These are phyloP conservation scores for Yamagishiella unicocca DNA, from an alignment of 139 green algal species.

Conservation along the genomic window DNA sequence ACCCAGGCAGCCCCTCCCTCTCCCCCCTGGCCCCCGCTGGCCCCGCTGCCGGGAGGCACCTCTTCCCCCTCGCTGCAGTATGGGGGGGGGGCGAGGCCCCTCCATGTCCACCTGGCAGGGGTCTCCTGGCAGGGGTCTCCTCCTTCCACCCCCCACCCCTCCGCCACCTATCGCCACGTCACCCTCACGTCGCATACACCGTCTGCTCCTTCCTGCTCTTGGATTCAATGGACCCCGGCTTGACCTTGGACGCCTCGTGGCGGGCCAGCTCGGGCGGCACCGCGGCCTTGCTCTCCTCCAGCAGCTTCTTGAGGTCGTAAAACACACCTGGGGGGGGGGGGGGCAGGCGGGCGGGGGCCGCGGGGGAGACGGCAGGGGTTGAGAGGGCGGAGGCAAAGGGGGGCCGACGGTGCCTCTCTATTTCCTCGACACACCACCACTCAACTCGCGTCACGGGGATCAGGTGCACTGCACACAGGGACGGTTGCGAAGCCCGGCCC, in stretches of 20 bases:
- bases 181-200: constrained; percentile 24
- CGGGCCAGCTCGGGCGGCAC: constrained; percentile 81
- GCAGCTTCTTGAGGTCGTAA: constrained; percentile 94
- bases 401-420: too few relatives aligned
- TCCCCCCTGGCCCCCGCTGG: neutral
- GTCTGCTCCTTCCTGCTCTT: constrained; percentile 57
- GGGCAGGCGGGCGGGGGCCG: neutral
- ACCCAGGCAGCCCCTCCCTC: neutral
- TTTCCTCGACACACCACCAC: too few relatives aligned
- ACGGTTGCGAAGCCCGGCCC: too few relatives aligned
- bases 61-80: too few relatives aligned
- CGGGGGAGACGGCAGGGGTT: neutral
- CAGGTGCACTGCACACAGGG: too few relatives aligned
- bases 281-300: constrained; percentile 74
- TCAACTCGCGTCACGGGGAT: too few relatives aligned
- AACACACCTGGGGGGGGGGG: constrained; percentile 77
- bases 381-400: neutral
- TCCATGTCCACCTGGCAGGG: neutral
- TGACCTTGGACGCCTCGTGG: constrained; percentile 85
- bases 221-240: constrained; percentile 74
- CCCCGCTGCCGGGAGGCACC: neutral
- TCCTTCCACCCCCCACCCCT: neutral
- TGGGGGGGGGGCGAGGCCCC: too few relatives aligned
- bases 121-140: neutral
- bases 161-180: neutral